Base-by-base conservation (phyloP, 768 basidiomycete species). In the Cyathus striatus region DNA sequence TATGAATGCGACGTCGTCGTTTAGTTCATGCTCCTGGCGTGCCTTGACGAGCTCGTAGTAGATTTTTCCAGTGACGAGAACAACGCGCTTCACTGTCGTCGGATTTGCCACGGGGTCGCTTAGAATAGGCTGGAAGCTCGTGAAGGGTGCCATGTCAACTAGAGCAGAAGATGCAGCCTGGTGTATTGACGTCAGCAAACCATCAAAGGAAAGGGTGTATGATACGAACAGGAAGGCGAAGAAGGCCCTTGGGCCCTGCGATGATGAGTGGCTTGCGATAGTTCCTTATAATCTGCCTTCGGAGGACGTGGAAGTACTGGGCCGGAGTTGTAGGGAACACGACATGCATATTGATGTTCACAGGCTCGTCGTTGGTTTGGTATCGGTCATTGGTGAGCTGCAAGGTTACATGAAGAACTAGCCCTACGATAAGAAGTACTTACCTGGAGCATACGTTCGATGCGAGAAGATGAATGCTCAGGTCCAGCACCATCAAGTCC, bases 401-500 rank as follows among this genome's bases (percentile, higher is more conserved):
- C 9, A 38, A 33, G 22, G 24, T 25, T 17, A 26, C 2, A 21
- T 14, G 34, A 21, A n/a, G 44, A 12, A 42, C 5, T 14, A 35
- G 23, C 45, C 44, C 14, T 43, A 43, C 23, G 23, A 5, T 41
- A 32, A 6, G 5, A 48, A 40, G 34, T 18, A 22, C 57, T 43
- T 43, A 86, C 89, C 73, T 92, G 92, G n/a, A 95, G 68, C 81
- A 91, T 87, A 26, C 92, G 73, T 57, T 96, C 92, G 32, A 95
- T 70, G 13, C 92, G 79, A 38, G 81, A 86, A 0, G 89, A 91
- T 1, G 91, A 95, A 56, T 96, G 92, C 58, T 96, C 92, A 0
- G 92, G 92, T 2, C 93, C 92, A 13, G 92, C 91, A 22, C 92
- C 92, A 51, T 96, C 91, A 13, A 90, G 69, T 13, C 93, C 92